Evolutionary conservation across 345 rosid species (phyloP), one percentile per base, ranked within the genome.

Genomic region (Lepidium africanum): DNA sequence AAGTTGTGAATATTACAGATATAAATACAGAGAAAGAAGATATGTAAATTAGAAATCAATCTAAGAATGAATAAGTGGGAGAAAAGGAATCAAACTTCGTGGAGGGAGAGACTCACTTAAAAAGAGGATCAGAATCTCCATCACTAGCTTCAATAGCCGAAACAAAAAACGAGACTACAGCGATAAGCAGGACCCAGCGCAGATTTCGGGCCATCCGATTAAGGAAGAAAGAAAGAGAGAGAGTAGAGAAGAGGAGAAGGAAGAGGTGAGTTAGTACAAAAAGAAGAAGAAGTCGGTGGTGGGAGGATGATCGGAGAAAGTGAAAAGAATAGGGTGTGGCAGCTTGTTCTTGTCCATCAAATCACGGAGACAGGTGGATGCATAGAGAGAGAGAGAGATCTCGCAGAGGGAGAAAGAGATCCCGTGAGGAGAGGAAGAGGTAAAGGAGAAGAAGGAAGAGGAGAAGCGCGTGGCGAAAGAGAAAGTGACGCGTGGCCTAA

Each of bases 91-190:
- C 19, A 21, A 43, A 58, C 12, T 52, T 38, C 3, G 0, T 2
- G 12, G 6, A 57, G 5, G 12, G 1, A 15, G 46, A 53, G 42
- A 30, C 63, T 77, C 61, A 92, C 98, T 67, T 82, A 90, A 83
- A 92, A 82, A 80, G 70, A 77, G 90, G 94, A 90, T 92, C 97
- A 69, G 88, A 73, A 66, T 92, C 98, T 57, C 98, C 98, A 10
- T 78, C 83, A 41, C 88, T 90, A 8, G 94, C 91, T 74, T 80
- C 50, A 6, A 86, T 78, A n/a, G 59, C 37, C 16, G 76, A 69
- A 27, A 74, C 67, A 53, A 87, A 67, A 46, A 52, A 77, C 48
- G 56, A 65, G 16, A 78, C 60, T 33, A 61, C 63, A 50, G 74
- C 19, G 58, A 77, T 5, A 61, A 85, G 78, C 75, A 78, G 39